Evolutionary conservation across 768 basidiomycete species (phyloP).

Genomic region (Auriscalpium vulgare): DNA sequence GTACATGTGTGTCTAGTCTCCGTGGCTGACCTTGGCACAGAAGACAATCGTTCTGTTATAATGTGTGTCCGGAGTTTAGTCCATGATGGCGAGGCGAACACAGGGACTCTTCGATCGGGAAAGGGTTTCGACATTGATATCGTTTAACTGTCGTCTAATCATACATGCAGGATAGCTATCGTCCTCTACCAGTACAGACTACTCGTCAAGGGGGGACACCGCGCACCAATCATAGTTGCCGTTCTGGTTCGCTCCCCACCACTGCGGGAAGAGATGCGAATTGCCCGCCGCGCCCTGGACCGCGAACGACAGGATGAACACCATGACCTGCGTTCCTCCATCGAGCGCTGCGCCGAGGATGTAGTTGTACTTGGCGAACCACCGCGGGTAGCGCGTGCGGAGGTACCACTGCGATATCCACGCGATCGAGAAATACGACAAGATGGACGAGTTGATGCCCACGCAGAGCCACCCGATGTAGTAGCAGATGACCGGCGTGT

Average conservation of each 20-base stretch:
- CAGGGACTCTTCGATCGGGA: no score
- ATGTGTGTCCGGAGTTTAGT: no score
- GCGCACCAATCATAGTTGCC: constrained; percentile 29
- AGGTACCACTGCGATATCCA: constrained; percentile 42
- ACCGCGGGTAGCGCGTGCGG: constrained; percentile 35
- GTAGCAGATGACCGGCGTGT: constrained; percentile 41
- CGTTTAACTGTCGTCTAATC: no score
- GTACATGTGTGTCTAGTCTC: no score
- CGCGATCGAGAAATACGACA: constrained; percentile 34
- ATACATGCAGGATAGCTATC: no score
- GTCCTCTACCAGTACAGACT: background rate
- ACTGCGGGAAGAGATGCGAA: constrained; percentile 42
- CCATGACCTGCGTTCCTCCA: constrained; percentile 42
- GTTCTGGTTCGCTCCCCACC: constrained; percentile 50
- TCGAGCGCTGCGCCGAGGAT: constrained; percentile 33
- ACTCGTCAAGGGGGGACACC: background rate
- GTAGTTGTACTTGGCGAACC: constrained; percentile 34
- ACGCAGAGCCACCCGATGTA: constrained; percentile 43
- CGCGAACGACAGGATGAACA: constrained; percentile 13
- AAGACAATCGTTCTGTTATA: no score
- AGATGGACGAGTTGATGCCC: constrained; percentile 42
- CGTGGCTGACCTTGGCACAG: no score
- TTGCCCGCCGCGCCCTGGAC: constrained; percentile 43
- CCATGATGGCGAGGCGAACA: no score
- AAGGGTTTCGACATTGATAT: no score